phyloP scores from a whole-genome alignment of 1,284 basidiomycete genomes.

The Papiliotrema laurentii region DNA sequence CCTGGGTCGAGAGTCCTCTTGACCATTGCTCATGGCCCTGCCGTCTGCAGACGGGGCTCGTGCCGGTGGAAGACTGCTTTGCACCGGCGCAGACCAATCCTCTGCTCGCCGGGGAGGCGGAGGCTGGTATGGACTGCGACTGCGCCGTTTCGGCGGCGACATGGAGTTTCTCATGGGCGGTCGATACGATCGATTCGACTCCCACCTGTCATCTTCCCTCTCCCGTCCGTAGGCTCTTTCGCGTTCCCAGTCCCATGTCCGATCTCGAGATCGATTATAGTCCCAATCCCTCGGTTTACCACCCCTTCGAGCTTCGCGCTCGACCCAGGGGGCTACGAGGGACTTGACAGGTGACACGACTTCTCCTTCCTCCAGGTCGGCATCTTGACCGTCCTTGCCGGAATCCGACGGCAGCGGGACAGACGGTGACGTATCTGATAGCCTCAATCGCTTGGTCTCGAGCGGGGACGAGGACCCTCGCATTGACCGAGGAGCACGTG shows the following conservation, averaged over 20 bases:
- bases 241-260: conserved; percentile 17
- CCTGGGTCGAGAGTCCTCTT: too few relatives aligned
- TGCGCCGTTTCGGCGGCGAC: not conserved
- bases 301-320: not conserved
- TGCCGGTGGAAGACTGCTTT: too few relatives aligned
- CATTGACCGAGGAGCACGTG: conserved; percentile 24
- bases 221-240: conserved; percentile 16
- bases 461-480: conserved; percentile 31
- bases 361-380: conserved; percentile 43
- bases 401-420: conserved; percentile 3
- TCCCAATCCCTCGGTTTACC: conserved; percentile 4
- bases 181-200: not conserved
- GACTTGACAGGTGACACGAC: conserved; percentile 35
- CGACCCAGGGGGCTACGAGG: not conserved
- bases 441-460: conserved; percentile 8
- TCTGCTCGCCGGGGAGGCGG: too few relatives aligned
- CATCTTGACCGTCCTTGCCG: conserved; percentile 9
- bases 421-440: not conserved
- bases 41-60: too few relatives aligned
- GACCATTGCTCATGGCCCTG: too few relatives aligned
- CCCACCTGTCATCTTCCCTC: not conserved
- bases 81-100: too few relatives aligned
- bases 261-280: conserved; percentile 10
- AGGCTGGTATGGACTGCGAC: not conserved
- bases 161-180: not conserved